These are phyloP conservation scores for Astrothelium macrocarpum DNA, from an alignment of 495 filamentous ascomycete species.

Conservation along the genomic window DNA sequence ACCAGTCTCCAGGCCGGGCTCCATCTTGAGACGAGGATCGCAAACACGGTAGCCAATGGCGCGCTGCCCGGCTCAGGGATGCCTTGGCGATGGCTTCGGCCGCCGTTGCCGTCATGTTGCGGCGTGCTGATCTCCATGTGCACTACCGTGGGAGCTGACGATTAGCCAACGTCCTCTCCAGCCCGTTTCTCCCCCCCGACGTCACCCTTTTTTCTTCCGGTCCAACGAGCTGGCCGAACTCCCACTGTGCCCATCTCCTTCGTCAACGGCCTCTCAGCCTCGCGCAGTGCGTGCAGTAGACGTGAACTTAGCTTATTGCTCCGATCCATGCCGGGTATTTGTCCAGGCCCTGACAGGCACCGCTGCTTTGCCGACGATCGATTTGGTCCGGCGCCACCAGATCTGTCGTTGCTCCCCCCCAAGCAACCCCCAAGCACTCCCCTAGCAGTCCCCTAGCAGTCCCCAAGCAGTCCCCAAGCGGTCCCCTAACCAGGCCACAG, in stretches of 20 bases:
- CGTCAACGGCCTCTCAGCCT: conserved; percentile 1
- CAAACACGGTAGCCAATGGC: background rate
- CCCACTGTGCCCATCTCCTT: too few species aligned
- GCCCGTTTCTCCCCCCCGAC: background rate
- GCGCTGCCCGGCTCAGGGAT: background rate
- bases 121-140: conserved; percentile 6
- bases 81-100: background rate
- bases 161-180: conserved; percentile 2
- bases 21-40: background rate
- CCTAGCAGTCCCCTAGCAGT: too few species aligned
- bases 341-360: background rate
- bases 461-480: too few species aligned
- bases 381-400: conserved; percentile 5
- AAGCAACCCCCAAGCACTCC: background rate
- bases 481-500: background rate
- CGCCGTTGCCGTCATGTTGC: conserved; percentile 6
- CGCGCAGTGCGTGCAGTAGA: background rate
- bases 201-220: background rate
- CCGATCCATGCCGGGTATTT: background rate
- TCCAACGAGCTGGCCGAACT: background rate
- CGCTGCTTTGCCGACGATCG: background rate
- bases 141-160: background rate
- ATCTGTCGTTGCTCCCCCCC: background rate
- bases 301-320: background rate
- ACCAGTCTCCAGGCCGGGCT: conserved; percentile 1